These are phyloP conservation scores for Castanea mollissima DNA, from an alignment of 306 rosid genomes.

Conservation along the genomic window DNA sequence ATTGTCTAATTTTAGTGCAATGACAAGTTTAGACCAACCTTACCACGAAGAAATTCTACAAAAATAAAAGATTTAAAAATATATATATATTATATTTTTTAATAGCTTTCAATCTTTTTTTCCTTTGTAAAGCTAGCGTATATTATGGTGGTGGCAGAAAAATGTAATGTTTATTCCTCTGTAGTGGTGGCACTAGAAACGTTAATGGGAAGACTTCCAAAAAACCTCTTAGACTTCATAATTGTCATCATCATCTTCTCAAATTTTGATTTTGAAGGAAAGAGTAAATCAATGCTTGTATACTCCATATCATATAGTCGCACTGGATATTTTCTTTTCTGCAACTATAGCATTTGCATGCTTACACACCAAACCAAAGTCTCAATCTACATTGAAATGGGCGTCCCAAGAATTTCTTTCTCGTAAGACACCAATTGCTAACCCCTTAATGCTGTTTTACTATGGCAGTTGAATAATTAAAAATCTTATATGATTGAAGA, in stretches of 20 bases:
- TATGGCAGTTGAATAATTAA: no score
- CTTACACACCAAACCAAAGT: neutral
- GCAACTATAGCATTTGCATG: slow-evolving; percentile 18
- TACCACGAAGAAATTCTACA: no score
- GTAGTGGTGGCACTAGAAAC: slow-evolving; percentile 21
- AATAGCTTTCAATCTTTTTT: no score
- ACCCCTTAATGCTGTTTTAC: no score
- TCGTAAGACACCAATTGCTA: no score
- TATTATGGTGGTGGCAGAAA: neutral
- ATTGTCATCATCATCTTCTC: neutral
- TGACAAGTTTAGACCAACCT: neutral
- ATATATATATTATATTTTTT: no score
- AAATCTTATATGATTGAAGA: no score
- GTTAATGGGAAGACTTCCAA: slow-evolving; percentile 20
- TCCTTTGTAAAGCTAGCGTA: neutral
- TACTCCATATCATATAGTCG: neutral
- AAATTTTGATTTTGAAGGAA: neutral
- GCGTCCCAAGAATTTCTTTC: neutral
- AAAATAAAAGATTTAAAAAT: no score
- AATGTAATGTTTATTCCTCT: slow-evolving; percentile 20
- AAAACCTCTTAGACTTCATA: no score
- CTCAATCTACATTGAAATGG: slow-evolving; percentile 10
- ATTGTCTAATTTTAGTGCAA: neutral
- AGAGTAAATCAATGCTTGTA: neutral
- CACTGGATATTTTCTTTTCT: neutral